Conservation (phyloP, 805 yeast genomes). For the Danielia oregonensis region DNA sequence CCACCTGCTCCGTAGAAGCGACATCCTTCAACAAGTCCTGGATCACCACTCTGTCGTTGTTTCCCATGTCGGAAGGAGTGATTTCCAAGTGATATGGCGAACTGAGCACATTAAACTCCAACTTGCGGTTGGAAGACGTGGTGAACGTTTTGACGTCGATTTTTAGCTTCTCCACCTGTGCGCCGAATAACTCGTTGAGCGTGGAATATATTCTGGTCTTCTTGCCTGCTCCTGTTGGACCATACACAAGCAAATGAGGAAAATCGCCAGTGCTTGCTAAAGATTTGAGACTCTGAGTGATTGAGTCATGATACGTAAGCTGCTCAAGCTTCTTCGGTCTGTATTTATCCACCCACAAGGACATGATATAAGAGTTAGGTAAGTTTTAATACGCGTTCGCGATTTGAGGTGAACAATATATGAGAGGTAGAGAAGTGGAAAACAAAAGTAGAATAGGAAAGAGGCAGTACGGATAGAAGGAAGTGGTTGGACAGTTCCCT, state of each 20-base stretch:
- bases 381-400: background rate
- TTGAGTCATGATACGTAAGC: slow-evolving; percentile 62
- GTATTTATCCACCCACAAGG: slow-evolving; percentile 95
- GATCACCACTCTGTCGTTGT: slow-evolving; percentile 89
- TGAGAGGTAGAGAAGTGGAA: too few relatives aligned
- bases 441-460: too few relatives aligned
- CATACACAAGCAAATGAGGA: slow-evolving; percentile 89
- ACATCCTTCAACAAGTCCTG: slow-evolving; percentile 92
- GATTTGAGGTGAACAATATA: too few relatives aligned
- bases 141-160: slow-evolving; percentile 86
- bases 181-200: slow-evolving; percentile 74
- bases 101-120: slow-evolving; percentile 91
- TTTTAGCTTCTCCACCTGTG: slow-evolving; percentile 72
- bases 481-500: too few relatives aligned
- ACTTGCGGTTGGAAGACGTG: slow-evolving; percentile 67
- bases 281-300: slow-evolving; percentile 62
- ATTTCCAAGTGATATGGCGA: slow-evolving; percentile 89
- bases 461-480: too few relatives aligned
- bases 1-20: slow-evolving; percentile 95
- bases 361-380: slow-evolving; percentile 45
- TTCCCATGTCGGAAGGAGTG: slow-evolving; percentile 96
- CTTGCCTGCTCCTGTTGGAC: slow-evolving; percentile 97
- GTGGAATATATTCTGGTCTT: slow-evolving; percentile 88
- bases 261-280: slow-evolving; percentile 71
- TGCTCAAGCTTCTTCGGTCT: slow-evolving; percentile 68